A percentile compares a stretch with the other conserved stretches of the same genome.
phyloP scores from a whole-genome alignment of 805 yeast species.

The Ogataea haglerorum region DNA sequence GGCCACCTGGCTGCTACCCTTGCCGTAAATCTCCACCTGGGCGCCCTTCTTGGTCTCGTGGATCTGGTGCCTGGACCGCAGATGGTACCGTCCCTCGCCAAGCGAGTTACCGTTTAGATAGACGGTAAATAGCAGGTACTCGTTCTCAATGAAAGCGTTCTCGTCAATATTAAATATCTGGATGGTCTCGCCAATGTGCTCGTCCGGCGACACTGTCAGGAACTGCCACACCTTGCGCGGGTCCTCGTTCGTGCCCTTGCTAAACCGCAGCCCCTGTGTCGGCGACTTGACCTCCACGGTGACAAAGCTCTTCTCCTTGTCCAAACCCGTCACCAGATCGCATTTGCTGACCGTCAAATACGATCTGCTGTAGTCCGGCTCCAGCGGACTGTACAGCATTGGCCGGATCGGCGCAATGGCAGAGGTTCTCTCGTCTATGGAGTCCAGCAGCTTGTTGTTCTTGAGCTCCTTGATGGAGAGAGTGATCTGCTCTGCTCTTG shows the following conservation, averaged over 20 bases:
- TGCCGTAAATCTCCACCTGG: conserved; percentile 39
- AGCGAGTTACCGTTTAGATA: conserved; percentile 60
- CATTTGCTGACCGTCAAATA: conserved; percentile 56
- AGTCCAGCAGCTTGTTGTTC: conserved; percentile 33
- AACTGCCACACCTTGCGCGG: conserved; percentile 60
- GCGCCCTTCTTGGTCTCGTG: conserved; percentile 43
- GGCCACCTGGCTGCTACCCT: conserved; percentile 41
- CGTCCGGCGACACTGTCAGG: conserved; percentile 68
- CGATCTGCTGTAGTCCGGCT: conserved; percentile 55
- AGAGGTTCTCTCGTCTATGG: conserved; percentile 25
- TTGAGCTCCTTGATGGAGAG: conserved; percentile 73
- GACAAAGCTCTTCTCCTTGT: conserved; percentile 35
- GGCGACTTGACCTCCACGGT: conserved; percentile 54
- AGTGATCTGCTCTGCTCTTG: conserved; percentile 69
- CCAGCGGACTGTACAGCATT: conserved; percentile 61
- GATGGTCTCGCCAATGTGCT: conserved; percentile 67
- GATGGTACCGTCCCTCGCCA: conserved; percentile 53
- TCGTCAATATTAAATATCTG: conserved; percentile 57
- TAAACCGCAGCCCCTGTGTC: conserved; percentile 49
- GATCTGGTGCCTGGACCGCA: conserved; percentile 29
- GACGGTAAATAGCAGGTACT: conserved; percentile 50
- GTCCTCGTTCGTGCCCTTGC: conserved; percentile 65
- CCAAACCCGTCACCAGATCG: conserved; percentile 10
- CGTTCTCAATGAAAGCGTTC: conserved; percentile 44
- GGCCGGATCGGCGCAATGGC: conserved; percentile 67